phyloP scores from a whole-genome alignment of 495 filamentous ascomycete species.

The Xylaria grammica region DNA sequence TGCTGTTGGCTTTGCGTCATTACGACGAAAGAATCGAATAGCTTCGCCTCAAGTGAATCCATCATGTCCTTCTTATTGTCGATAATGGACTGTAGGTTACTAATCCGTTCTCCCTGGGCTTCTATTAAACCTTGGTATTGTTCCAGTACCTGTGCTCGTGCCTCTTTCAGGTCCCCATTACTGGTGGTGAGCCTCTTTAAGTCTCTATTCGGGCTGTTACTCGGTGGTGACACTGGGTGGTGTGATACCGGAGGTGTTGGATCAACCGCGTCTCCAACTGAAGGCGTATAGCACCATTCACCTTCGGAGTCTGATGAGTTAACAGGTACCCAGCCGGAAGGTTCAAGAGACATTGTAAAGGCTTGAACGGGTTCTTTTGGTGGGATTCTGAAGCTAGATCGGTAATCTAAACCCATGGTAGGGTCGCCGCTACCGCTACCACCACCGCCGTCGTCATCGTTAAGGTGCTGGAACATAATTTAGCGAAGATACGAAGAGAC shows the following conservation, averaged over 20 bases:
- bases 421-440: no score
- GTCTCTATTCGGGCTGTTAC: background rate
- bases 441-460: no score
- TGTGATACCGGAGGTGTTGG: background rate
- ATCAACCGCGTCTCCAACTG: background rate
- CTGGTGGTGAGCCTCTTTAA: background rate
- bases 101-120: background rate
- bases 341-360: background rate
- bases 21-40: background rate
- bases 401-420: no score
- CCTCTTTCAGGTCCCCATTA: background rate
- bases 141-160: background rate
- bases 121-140: background rate
- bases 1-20: conserved; percentile 4
- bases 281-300: background rate
- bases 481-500: no score
- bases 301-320: background rate
- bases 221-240: background rate
- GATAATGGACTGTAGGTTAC: background rate
- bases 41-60: background rate
- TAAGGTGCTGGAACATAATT: background rate
- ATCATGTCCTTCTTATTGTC: background rate
- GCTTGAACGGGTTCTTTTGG: no score
- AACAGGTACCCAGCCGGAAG: conserved; percentile 5
- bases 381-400: no score